Evolutionary conservation across 768 basidiomycete species (phyloP), one percentile per base, ranked within the genome.

Genomic region (Mycena epipterygia): DNA sequence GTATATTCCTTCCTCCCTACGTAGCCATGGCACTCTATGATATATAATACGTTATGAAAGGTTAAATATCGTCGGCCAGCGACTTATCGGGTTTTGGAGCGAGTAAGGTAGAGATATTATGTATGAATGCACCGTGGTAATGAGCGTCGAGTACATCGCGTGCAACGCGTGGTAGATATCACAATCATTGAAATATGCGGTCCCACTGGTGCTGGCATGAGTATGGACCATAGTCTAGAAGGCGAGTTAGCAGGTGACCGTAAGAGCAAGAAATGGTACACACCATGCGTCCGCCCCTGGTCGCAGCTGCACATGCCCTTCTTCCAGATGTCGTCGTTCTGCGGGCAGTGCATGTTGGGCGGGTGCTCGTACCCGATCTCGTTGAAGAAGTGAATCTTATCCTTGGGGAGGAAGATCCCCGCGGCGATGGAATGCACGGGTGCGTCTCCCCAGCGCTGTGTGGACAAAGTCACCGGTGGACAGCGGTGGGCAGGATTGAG

Each of bases 401-500:
- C 84, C 70, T 87, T 87, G 0, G 78, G 76, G 17, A 87, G 84
- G 78, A 92, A 90, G n/a, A 92, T 78, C 0, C 88, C 87, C 1
- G 88, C 91, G n/a, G 87, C 92, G 57, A 92, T 90, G 29, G 87
- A 89, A 76, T 93, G 92, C 0, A 93, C 89, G 3, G 91, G 90
- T 1, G 91, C 91, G 72, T 91, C 91, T 12, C 84, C 84, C 85
- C 85, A 86, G 46, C 84, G 83, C 84, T 85, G 63, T 2, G n/a
- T n/a, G 58, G n/a, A 78, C 17, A 82, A 80, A 76, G 19, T 4
- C 14, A 11, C 1, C n/a, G 42, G 11, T 5, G n/a, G 33, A 4
- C 21, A 41, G 13, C 14, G 52, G 16, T 29, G 41, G 25, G 52
- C 8, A 29, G 29, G 42, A 44, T 12, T 16, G 13, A 17, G n/a